Evolutionary conservation across 345 rosid species (phyloP).

Genomic region (Ceriops tagal): DNA sequence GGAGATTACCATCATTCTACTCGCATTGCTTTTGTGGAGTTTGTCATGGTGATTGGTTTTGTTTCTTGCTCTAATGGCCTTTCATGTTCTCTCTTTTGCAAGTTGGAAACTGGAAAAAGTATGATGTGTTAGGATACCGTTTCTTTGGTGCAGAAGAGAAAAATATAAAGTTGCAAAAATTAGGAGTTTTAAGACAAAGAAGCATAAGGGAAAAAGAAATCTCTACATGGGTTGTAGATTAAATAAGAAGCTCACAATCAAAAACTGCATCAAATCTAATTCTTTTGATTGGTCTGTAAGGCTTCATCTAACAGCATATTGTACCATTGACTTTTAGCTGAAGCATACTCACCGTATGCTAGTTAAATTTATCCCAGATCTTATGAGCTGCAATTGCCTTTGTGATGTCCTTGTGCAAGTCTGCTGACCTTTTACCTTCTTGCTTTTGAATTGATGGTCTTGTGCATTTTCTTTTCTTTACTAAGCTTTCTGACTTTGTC

Average conservation of each 20-base stretch:
- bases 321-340: not conserved
- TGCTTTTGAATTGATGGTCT: not conserved
- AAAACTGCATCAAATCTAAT: too few relatives aligned
- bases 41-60: slow-evolving; percentile 50
- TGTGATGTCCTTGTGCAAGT: not conserved
- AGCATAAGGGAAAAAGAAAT: too few relatives aligned
- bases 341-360: not conserved
- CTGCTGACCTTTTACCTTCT: not conserved
- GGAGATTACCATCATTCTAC: slow-evolving; percentile 83
- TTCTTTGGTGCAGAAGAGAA: too few relatives aligned
- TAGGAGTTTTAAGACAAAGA: too few relatives aligned
- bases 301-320: not conserved
- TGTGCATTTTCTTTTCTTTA: not conserved
- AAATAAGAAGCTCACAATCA: too few relatives aligned
- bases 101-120: not conserved
- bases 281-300: not conserved
- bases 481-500: not conserved
- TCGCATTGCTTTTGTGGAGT: slow-evolving; percentile 85
- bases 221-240: too few relatives aligned
- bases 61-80: slow-evolving; percentile 7
- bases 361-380: not conserved
- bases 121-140: too few relatives aligned
- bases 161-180: too few relatives aligned
- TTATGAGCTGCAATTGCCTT: not conserved
- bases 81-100: not conserved